phyloP scores from a whole-genome alignment of 306 rosid species.

The Dicorynia guianensis region DNA sequence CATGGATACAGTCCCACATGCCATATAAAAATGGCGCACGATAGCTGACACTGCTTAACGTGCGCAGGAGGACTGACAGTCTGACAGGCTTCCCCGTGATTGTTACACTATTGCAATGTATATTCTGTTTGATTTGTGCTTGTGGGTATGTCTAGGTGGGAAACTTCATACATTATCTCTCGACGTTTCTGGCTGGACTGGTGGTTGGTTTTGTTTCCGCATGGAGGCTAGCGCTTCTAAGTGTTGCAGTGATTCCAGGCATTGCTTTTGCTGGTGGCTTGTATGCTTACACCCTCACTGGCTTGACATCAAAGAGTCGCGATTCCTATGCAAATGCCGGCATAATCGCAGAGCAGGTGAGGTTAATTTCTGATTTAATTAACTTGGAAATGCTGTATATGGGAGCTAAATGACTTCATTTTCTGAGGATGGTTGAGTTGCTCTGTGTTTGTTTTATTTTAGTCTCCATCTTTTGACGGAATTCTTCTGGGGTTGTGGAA shows the following conservation, averaged over 20 bases:
- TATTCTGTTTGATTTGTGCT: not conserved
- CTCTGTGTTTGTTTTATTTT: not conserved
- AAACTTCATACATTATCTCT: constrained; percentile 95
- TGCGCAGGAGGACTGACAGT: constrained; percentile 12
- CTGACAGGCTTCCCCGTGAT: not conserved
- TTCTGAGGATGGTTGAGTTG: not conserved
- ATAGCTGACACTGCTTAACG: constrained; percentile 27
- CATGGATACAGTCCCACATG: not conserved
- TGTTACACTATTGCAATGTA: too few species aligned
- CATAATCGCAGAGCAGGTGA: constrained; percentile 93
- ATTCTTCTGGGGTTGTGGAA: constrained; percentile 1
- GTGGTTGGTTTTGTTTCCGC: constrained; percentile 99
- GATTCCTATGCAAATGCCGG: constrained; percentile 98
- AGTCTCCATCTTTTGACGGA: not conserved
- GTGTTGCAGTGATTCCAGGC: constrained; percentile 98
- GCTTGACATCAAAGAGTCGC: constrained; percentile 95
- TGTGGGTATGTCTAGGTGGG: constrained; percentile 72
- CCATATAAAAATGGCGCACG: constrained; percentile 9
- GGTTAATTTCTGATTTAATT: constrained; percentile 12
- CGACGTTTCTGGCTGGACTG: constrained; percentile 94
- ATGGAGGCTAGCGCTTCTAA: constrained; percentile 92
- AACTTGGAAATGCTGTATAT: constrained; percentile 25
- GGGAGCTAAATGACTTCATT: not conserved
- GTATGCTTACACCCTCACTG: constrained; percentile 96
- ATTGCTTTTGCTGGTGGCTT: constrained; percentile 98